phyloP scores from a whole-genome alignment of 257 asterid species.

The Ajuga chamaepitys region DNA sequence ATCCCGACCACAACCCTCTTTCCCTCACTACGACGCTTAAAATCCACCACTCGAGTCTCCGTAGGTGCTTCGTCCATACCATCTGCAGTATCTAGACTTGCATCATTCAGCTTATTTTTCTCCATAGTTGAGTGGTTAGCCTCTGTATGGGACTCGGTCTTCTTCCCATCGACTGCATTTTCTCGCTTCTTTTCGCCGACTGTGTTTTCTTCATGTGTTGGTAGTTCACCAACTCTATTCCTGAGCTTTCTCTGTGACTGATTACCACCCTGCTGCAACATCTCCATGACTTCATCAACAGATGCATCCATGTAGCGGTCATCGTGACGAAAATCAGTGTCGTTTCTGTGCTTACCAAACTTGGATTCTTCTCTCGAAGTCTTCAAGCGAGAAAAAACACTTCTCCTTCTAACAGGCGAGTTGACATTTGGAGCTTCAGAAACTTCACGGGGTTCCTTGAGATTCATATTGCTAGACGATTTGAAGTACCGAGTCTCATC shows the following conservation, averaged over 20 bases:
- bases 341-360: slow-evolving; percentile 17
- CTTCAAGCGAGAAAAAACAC: slow-evolving; percentile 61
- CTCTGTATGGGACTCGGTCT: slow-evolving; percentile 14
- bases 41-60: slow-evolving; percentile 56
- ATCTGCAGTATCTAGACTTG: slow-evolving; percentile 15
- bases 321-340: neutral
- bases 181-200: slow-evolving; percentile 13
- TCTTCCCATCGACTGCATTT: slow-evolving; percentile 16
- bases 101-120: slow-evolving; percentile 16
- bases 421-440: slow-evolving; percentile 27
- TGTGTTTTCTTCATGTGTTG: slow-evolving; percentile 14
- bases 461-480: slow-evolving; percentile 11
- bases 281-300: slow-evolving; percentile 61
- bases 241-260: slow-evolving; percentile 17
- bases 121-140: slow-evolving; percentile 8
- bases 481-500: slow-evolving; percentile 5
- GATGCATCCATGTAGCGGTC: slow-evolving; percentile 37
- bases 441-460: slow-evolving; percentile 14
- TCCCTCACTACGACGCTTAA: slow-evolving; percentile 51
- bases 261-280: slow-evolving; percentile 30
- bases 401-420: slow-evolving; percentile 28
- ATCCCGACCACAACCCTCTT: slow-evolving; percentile 26
- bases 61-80: slow-evolving; percentile 25
- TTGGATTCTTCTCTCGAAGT: slow-evolving; percentile 13
- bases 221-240: slow-evolving; percentile 22